Evolutionary conservation across 1,139 yeast genomes (phyloP), one percentile per base, ranked within the genome.

Genomic region (Blastobotrys arbuscula): DNA sequence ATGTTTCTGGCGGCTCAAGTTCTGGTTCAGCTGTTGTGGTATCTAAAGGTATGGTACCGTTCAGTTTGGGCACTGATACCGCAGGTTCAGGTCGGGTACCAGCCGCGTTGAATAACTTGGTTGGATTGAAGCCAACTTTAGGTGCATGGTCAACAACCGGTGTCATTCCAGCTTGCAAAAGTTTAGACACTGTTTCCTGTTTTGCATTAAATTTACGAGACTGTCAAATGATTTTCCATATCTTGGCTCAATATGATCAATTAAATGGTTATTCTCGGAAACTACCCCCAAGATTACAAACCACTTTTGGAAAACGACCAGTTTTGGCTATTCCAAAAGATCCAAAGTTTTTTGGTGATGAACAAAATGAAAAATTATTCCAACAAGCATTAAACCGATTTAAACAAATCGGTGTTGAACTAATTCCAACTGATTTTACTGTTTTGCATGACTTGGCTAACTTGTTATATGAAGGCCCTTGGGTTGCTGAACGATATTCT

Each of bases 31-130:
- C 96, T 6, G 81, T 83, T 15, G 92, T 83, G 26, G 97, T 88
- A 19, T 89, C 89, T 18, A 75, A 89, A 57, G 97, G 97, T 49
- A 74, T 83, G 49, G 96, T 86, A 16, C 96, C 97, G 24, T 61
- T 90, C 46, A 75, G 96, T 2, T 74, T 92, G 58, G 97, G 97
- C 44, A 90, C 97, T 19, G 98, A 92, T 64, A 92, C 98, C 40
- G 97, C 97, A n/a, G 98, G 98, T 21, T 86, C 96, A 12, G 97
- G 97, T 43, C 77, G 97, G 62, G 97, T 92, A 28, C 98, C 98
- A 23, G 97, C 97, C n/a, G 92, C 89, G 21, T 75, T 90, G 58
- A 92, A 92, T 74, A 90, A 90, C 65, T 69, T 92, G 59, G 76
- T 92, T 55, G 97, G 97, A 13, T 76, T 92, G 53, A 92, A 92